Evolutionary conservation across 495 filamentous ascomycete genomes (phyloP).

Genomic region (Tuber umbilicatum): DNA sequence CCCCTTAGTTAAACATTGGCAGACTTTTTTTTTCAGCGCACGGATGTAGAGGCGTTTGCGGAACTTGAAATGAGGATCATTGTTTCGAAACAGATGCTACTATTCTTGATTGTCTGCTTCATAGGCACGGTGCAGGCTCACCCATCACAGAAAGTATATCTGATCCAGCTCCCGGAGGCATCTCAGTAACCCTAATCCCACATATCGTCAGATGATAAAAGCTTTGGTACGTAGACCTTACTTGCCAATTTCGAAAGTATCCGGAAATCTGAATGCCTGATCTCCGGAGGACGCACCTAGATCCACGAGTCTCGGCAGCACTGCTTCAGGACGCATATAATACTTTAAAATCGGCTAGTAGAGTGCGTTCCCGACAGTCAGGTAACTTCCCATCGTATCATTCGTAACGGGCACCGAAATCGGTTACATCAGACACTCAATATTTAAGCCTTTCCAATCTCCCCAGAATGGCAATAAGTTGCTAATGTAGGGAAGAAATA

Average conservation of each 20-base stretch:
- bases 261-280: background rate
- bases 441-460: background rate
- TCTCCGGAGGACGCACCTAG: background rate
- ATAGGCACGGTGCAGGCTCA: background rate
- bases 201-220: background rate
- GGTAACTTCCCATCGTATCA: background rate
- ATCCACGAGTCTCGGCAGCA: background rate
- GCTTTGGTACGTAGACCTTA: background rate
- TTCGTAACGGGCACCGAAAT: background rate
- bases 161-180: background rate
- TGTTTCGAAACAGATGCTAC: background rate
- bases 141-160: background rate
- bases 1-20: background rate
- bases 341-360: background rate
- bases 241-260: background rate
- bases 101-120: background rate
- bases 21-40: background rate
- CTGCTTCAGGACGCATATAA: background rate
- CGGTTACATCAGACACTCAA: background rate
- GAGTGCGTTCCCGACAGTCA: background rate
- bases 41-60: background rate
- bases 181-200: background rate
- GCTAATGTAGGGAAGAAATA: background rate
- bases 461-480: background rate
- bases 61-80: background rate